Evolutionary conservation across 2,329 filamentous ascomycete genomes (phyloP).

Genomic region (Stemphylium beticola): DNA sequence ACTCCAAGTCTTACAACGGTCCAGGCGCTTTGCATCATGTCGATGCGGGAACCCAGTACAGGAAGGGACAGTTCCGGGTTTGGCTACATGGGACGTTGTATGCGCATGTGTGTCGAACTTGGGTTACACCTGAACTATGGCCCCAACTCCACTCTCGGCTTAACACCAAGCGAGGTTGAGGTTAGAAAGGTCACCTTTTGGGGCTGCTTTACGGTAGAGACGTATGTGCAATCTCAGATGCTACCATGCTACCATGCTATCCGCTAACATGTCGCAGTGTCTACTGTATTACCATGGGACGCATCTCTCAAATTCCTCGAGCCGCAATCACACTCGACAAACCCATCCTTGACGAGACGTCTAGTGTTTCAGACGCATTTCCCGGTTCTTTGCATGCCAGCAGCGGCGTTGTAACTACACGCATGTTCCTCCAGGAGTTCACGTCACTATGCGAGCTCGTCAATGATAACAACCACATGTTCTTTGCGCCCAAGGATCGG

Average conservation of each 20-base stretch:
- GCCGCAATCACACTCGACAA: conserved; percentile 58
- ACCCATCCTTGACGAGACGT: conserved; percentile 65
- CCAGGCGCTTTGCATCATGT: conserved; percentile 78
- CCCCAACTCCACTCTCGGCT: conserved; percentile 34
- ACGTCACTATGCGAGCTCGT: conserved; percentile 76
- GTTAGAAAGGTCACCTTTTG: conserved; percentile 61
- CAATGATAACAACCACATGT: conserved; percentile 72
- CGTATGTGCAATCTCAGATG: conserved; percentile 43
- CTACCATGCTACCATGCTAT: neutral
- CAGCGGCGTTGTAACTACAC: conserved; percentile 31
- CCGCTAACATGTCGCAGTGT: conserved; percentile 37
- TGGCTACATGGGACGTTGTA: conserved; percentile 74
- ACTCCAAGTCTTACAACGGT: conserved; percentile 72
- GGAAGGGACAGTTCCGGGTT: conserved; percentile 76
- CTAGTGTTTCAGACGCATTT: conserved; percentile 51
- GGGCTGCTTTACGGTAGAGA: conserved; percentile 59
- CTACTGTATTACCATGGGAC: conserved; percentile 56
- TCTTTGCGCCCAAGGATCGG: conserved; percentile 72
- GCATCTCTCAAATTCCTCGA: conserved; percentile 56
- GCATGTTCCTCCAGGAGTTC: conserved; percentile 59
- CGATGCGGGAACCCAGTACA: conserved; percentile 74
- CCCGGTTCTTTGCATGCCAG: conserved; percentile 15
- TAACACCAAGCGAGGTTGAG: conserved; percentile 54
- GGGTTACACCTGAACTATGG: conserved; percentile 64
- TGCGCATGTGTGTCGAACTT: conserved; percentile 74